These are phyloP conservation scores for Ustilago curta DNA, from an alignment of 1,284 basidiomycete genomes.

Conservation along the genomic window DNA sequence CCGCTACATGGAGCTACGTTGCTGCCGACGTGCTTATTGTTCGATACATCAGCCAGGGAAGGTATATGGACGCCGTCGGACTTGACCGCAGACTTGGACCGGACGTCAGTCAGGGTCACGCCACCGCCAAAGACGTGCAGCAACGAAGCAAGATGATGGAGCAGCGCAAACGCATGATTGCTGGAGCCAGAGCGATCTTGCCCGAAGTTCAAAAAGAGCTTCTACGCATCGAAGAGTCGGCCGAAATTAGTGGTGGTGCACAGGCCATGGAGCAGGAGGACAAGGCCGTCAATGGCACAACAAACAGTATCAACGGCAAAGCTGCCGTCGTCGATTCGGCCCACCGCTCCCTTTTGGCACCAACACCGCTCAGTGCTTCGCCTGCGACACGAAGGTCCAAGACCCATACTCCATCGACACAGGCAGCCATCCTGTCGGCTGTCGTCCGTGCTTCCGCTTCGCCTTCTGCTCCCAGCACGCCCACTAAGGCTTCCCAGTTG, in stretches of 20 bases:
- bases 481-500: constrained; percentile 14
- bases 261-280: not conserved
- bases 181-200: constrained; percentile 47
- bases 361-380: constrained; percentile 45
- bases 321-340: constrained; percentile 10
- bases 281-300: constrained; percentile 1
- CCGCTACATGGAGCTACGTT: constrained; percentile 47
- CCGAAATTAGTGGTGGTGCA: constrained; percentile 36
- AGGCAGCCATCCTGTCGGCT: constrained; percentile 48
- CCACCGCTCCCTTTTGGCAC: constrained; percentile 14
- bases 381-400: constrained; percentile 30
- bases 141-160: constrained; percentile 51
- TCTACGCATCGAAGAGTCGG: constrained; percentile 46
- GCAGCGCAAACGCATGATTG: constrained; percentile 50
- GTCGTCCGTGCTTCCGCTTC: constrained; percentile 48
- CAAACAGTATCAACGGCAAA: constrained; percentile 6
- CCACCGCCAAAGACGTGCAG: constrained; percentile 28
- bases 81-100: constrained; percentile 55
- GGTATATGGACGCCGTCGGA: constrained; percentile 62
- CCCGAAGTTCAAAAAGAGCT: constrained; percentile 56
- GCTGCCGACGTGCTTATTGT: constrained; percentile 60
- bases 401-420: constrained; percentile 33
- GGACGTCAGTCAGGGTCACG: constrained; percentile 47
- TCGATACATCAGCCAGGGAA: constrained; percentile 56
- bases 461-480: constrained; percentile 36